These are phyloP conservation scores for Tetramitus jugosus DNA, from an alignment of 208 protist species.

Conservation along the genomic window DNA sequence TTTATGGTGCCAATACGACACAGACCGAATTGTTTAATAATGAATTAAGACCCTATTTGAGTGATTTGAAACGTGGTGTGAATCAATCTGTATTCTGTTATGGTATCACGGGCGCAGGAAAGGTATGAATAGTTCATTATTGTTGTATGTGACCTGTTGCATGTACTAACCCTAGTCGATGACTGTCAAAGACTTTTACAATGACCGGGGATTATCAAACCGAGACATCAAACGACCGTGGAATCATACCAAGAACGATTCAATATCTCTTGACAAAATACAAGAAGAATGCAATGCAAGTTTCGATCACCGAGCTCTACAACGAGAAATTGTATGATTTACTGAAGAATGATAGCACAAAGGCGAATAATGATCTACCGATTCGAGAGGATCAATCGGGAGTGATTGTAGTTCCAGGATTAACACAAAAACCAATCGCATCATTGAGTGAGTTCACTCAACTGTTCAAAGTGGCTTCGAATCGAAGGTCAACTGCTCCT, in stretches of 20 bases:
- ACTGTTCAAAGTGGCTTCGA: conserved; percentile 2
- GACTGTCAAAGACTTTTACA: neutral
- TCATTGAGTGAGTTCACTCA: conserved; percentile 13
- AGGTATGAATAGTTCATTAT: neutral
- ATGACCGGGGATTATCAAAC: neutral
- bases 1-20: conserved; percentile 13
- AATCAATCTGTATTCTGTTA: conserved; percentile 29
- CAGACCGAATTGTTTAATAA: conserved; percentile 32
- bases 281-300: no score
- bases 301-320: no score
- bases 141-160: neutral
- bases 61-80: neutral
- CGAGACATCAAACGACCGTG: no score
- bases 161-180: neutral
- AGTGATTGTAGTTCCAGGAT: no score
- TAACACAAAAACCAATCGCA: conserved; percentile 1
- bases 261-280: no score
- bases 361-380: no score
- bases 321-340: no score
- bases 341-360: no score
- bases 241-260: no score
- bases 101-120: conserved; percentile 23
- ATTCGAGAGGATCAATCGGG: no score
- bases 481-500: conserved; percentile 24
- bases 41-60: neutral